Percentiles rank a stretch among this genome's conserved stretches.
Conservation (phyloP, 2,329 filamentous ascomycete species). For the Sclerotinia spermophila region DNA sequence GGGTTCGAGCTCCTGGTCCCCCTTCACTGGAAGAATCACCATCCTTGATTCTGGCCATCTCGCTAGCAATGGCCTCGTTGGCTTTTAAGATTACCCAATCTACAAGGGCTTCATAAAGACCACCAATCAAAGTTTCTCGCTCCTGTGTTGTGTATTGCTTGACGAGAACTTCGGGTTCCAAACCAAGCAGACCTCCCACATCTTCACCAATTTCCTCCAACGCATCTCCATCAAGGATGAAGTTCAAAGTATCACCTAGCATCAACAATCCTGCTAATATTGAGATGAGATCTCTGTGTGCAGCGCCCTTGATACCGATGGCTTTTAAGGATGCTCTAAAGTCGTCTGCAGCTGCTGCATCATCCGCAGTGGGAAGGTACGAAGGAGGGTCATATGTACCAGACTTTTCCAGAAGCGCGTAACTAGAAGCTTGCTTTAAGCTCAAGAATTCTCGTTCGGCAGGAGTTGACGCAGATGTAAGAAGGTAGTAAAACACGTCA, state of each 20-base stretch:
- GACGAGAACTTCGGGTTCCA: slow-evolving; percentile 79
- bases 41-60: slow-evolving; percentile 65
- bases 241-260: slow-evolving; percentile 84
- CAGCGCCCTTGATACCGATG: slow-evolving; percentile 87
- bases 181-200: slow-evolving; percentile 76
- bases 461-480: slow-evolving; percentile 85
- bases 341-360: slow-evolving; percentile 88
- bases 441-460: slow-evolving; percentile 86
- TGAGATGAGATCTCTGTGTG: slow-evolving; percentile 79
- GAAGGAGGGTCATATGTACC: slow-evolving; percentile 81
- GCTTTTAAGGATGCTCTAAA: slow-evolving; percentile 82
- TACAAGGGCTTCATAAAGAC: slow-evolving; percentile 88
- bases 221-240: slow-evolving; percentile 76
- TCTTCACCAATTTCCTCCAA: slow-evolving; percentile 88
- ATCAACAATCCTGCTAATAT: slow-evolving; percentile 83
- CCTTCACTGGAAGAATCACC: slow-evolving; percentile 66
- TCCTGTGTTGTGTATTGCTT: slow-evolving; percentile 81
- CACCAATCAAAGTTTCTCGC: slow-evolving; percentile 74
- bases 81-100: slow-evolving; percentile 92
- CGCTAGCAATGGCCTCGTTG: slow-evolving; percentile 75
- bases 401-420: slow-evolving; percentile 75
- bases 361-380: slow-evolving; percentile 89
- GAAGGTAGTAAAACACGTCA: slow-evolving; percentile 95
- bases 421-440: slow-evolving; percentile 71
- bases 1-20: slow-evolving; percentile 56